These are phyloP conservation scores for Leucoagaricus sp. DNA, from an alignment of 1,284 basidiomycete genomes.

Conservation along the genomic window DNA sequence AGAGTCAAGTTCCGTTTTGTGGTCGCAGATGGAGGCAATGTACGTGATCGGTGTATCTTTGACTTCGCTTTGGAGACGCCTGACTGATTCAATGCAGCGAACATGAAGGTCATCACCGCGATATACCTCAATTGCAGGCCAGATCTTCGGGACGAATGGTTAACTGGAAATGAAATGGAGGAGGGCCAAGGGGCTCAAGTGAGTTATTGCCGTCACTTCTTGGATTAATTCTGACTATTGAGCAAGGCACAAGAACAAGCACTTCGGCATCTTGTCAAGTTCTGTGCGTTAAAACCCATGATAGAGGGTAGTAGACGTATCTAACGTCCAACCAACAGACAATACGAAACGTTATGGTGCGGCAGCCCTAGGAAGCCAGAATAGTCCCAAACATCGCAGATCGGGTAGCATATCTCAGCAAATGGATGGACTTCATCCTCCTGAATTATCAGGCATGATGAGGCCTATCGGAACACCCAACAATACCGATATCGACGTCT, in stretches of 20 bases:
- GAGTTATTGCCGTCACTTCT: slow-evolving; percentile 15
- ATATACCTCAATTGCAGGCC: slow-evolving; percentile 98
- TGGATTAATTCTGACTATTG: not conserved
- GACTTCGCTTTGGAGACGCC: slow-evolving; percentile 3
- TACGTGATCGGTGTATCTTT: slow-evolving; percentile 39
- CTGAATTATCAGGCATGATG: slow-evolving; percentile 72
- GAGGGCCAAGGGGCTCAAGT: slow-evolving; percentile 85
- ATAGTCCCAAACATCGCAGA: slow-evolving; percentile 63
- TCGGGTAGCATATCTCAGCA: slow-evolving; percentile 80
- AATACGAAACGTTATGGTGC: slow-evolving; percentile 82
- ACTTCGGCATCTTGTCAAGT: slow-evolving; percentile 92
- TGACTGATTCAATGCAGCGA: slow-evolving; percentile 54
- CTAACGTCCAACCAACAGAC: slow-evolving; percentile 44
- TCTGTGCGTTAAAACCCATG: slow-evolving; percentile 62
- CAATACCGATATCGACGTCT: slow-evolving; percentile 76
- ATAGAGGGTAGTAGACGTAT: not conserved
- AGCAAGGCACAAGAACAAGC: slow-evolving; percentile 94
- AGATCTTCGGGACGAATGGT: slow-evolving; percentile 96
- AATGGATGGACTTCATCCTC: slow-evolving; percentile 73
- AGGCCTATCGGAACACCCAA: slow-evolving; percentile 78
- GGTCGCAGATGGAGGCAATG: slow-evolving; percentile 98
- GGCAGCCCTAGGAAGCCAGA: slow-evolving; percentile 49
- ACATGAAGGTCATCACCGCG: slow-evolving; percentile 99
- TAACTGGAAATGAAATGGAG: slow-evolving; percentile 92
- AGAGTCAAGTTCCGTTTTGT: slow-evolving; percentile 98